Evolutionary conservation across 805 yeast species (phyloP).

Genomic region (Barnettozyma botsteinii): DNA sequence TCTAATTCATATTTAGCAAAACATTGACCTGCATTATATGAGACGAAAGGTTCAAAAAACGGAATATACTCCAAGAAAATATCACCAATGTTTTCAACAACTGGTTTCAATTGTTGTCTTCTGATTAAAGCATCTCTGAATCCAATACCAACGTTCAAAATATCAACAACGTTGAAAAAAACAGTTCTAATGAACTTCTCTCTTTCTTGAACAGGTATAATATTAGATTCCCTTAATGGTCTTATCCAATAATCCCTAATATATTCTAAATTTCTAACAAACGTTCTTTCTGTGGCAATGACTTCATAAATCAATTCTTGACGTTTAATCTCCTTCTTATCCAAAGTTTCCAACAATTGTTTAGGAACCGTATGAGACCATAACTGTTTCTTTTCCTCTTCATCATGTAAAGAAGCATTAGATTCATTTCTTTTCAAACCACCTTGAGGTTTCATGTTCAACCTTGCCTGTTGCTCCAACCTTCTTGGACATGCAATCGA

Average conservation of each 20-base stretch:
- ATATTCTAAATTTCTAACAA: conserved; percentile 90
- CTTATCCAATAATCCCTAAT: conserved; percentile 90
- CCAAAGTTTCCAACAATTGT: conserved; percentile 68
- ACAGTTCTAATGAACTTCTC: conserved; percentile 90
- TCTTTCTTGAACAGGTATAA: conserved; percentile 82
- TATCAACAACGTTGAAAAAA: conserved; percentile 83
- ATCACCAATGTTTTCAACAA: conserved; percentile 83
- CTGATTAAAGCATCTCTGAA: conserved; percentile 86
- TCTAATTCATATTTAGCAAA: conserved; percentile 95
- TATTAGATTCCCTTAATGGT: conserved; percentile 80
- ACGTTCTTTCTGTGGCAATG: conserved; percentile 89
- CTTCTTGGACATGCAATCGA: conserved; percentile 96
- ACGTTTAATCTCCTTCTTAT: conserved; percentile 81
- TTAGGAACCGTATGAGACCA: conserved; percentile 93
- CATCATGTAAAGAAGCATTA: conserved; percentile 62
- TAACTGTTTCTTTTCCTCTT: conserved; percentile 73
- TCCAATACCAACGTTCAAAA: conserved; percentile 74
- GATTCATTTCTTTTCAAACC: conserved; percentile 75
- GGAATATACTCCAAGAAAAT: conserved; percentile 79
- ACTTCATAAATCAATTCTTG: conserved; percentile 95
- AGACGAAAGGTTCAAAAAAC: conserved; percentile 84
- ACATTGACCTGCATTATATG: conserved; percentile 90
- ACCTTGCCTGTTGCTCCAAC: conserved; percentile 89
- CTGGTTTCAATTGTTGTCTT: conserved; percentile 80
- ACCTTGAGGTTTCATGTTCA: conserved; percentile 83